Percentiles rank a stretch among this genome's conserved stretches.
phyloP scores from a whole-genome alignment of 352 stramenopile genomes.

The Phytophthora litchii region DNA sequence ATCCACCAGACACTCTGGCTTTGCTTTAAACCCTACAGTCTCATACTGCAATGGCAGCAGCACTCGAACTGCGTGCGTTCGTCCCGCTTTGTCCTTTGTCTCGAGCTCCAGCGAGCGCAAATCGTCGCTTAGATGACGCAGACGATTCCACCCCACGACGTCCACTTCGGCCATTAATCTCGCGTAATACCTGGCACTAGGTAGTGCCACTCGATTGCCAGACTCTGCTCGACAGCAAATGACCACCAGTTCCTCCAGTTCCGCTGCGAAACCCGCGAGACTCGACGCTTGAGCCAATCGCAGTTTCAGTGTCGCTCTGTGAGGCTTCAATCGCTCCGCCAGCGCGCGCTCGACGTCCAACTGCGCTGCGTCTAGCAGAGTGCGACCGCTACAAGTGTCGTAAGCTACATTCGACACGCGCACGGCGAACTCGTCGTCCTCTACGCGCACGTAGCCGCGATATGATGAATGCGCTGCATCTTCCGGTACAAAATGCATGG shows the following conservation, averaged over 20 bases:
- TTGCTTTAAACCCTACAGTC: background rate
- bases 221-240: conserved; percentile 38
- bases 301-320: conserved; percentile 58
- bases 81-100: conserved; percentile 39
- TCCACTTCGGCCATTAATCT: conserved; percentile 68
- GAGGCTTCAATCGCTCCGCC: conserved; percentile 43
- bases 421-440: conserved; percentile 54
- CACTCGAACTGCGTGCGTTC: conserved; percentile 54
- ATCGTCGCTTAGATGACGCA: conserved; percentile 66
- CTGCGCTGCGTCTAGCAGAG: conserved; percentile 43
- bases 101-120: conserved; percentile 61
- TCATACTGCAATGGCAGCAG: conserved; percentile 52
- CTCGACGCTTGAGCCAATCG: conserved; percentile 62
- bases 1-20: conserved; percentile 50
- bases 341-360: conserved; percentile 68
- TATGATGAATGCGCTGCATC: conserved; percentile 47
- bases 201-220: conserved; percentile 26
- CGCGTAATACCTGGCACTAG: conserved; percentile 61
- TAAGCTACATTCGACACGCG: conserved; percentile 47
- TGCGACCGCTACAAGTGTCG: conserved; percentile 13
- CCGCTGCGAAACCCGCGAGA: conserved; percentile 51
- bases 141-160: conserved; percentile 58
- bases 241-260: conserved; percentile 67
- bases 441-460: conserved; percentile 61
- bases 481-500: conserved; percentile 51